These are phyloP conservation scores for Alternaria panax DNA, from an alignment of 2,329 filamentous ascomycete species.

Conservation along the genomic window DNA sequence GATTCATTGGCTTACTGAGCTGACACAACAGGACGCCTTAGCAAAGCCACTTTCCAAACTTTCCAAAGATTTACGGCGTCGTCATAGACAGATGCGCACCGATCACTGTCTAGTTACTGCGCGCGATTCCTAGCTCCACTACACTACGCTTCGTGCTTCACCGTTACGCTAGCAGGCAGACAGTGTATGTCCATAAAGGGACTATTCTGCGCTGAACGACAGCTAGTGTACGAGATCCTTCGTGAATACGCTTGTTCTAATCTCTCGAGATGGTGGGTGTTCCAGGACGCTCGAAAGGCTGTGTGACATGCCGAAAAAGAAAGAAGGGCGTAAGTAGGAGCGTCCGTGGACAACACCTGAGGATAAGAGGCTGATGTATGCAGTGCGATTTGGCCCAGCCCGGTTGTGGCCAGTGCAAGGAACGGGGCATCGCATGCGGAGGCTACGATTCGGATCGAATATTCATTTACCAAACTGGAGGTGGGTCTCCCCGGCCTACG, in stretches of 20 bases:
- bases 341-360: neutral
- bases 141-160: neutral
- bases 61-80: neutral
- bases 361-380: neutral
- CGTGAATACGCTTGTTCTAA: neutral
- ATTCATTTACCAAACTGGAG: conserved; percentile 58
- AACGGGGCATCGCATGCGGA: conserved; percentile 66
- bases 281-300: conserved; percentile 45
- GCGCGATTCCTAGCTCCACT: neutral
- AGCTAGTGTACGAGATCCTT: neutral
- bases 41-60: neutral
- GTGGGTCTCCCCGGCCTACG: neutral
- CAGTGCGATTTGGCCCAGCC: conserved; percentile 70
- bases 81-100: conserved; percentile 16
- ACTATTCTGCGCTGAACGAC: conserved; percentile 26
- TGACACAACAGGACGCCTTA: neutral
- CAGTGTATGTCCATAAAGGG: conserved; percentile 20
- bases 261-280: conserved; percentile 30
- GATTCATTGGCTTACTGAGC: neutral
- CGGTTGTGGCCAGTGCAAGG: conserved; percentile 66
- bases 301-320: conserved; percentile 46
- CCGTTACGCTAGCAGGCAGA: conserved; percentile 1
- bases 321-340: conserved; percentile 63
- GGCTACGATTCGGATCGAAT: conserved; percentile 70
- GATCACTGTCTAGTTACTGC: neutral